Percentiles rank a stretch among this genome's conserved stretches.
Evolutionary conservation across 768 basidiomycete species (phyloP).

Genomic region (Phanerochaete carnosa): DNA sequence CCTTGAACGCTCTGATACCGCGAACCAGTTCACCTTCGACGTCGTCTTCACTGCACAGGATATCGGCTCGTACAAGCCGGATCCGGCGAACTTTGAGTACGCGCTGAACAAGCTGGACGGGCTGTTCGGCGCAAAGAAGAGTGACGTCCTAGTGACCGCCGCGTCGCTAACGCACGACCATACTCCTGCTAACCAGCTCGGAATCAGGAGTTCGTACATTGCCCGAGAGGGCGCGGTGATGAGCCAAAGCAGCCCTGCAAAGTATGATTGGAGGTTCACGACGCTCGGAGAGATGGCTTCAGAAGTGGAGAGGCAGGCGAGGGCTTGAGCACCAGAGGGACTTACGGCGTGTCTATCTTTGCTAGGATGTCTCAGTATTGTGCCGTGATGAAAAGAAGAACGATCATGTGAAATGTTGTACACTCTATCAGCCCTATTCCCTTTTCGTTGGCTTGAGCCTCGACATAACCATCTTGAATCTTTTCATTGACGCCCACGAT

Average conservation of each 20-base stretch:
- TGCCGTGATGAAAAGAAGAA: no score
- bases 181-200: constrained; percentile 54
- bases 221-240: constrained; percentile 43
- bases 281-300: constrained; percentile 60
- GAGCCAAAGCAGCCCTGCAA: constrained; percentile 26
- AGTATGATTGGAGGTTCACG: constrained; percentile 38
- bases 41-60: constrained; percentile 71
- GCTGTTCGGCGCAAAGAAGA: constrained; percentile 30
- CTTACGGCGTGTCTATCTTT: no score
- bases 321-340: not conserved
- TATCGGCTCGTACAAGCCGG: constrained; percentile 71
- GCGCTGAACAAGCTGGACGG: constrained; percentile 38
- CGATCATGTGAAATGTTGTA: no score
- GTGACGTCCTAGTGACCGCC: constrained; percentile 62
- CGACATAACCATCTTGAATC: no score
- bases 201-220: constrained; percentile 64
- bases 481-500: no score
- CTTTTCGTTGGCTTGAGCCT: no score
- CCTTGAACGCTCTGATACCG: constrained; percentile 31
- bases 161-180: constrained; percentile 68
- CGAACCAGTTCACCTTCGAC: constrained; percentile 55
- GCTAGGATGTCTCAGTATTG: no score
- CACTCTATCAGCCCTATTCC: no score
- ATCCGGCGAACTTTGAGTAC: constrained; percentile 48
- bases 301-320: constrained; percentile 37